Evolutionary conservation across 129 eudicot genomes (phyloP).

Genomic region (Erigeron canadensis): DNA sequence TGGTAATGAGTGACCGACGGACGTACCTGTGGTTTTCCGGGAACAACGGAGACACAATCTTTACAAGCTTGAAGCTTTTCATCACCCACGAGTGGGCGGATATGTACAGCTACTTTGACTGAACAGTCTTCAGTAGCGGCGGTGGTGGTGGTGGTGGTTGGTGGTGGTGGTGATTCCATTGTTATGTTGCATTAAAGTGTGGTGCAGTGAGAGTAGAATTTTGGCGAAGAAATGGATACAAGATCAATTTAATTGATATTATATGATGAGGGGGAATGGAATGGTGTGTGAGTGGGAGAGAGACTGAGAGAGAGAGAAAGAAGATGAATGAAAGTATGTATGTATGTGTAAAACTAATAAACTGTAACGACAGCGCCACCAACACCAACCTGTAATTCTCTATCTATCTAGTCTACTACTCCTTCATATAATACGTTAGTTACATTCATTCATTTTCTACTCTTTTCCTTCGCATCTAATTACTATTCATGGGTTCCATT

Average conservation of each 20-base stretch:
- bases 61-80: conserved; percentile 89
- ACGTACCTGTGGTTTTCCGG: conserved; percentile 83
- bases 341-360: neutral
- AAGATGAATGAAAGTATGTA: neutral
- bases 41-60: conserved; percentile 79
- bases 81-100: conserved; percentile 89
- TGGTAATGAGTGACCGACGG: too few relatives aligned
- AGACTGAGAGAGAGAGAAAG: conserved; percentile 19
- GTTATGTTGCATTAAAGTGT: too few relatives aligned
- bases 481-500: too few relatives aligned
- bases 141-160: neutral
- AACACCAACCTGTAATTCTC: conserved; percentile 26
- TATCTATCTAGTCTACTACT: neutral
- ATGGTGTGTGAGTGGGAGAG: conserved; percentile 14
- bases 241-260: neutral
- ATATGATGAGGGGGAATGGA: neutral
- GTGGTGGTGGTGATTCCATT: too few relatives aligned
- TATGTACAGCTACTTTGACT: conserved; percentile 95
- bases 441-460: too few relatives aligned
- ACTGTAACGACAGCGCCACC: conserved; percentile 43
- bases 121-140: conserved; percentile 63
- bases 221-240: neutral
- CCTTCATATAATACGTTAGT: neutral
- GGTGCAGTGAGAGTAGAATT: neutral
- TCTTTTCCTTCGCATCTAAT: too few relatives aligned